phyloP scores from a whole-genome alignment of 805 yeast genomes.

The Lipomyces mesembrius region DNA sequence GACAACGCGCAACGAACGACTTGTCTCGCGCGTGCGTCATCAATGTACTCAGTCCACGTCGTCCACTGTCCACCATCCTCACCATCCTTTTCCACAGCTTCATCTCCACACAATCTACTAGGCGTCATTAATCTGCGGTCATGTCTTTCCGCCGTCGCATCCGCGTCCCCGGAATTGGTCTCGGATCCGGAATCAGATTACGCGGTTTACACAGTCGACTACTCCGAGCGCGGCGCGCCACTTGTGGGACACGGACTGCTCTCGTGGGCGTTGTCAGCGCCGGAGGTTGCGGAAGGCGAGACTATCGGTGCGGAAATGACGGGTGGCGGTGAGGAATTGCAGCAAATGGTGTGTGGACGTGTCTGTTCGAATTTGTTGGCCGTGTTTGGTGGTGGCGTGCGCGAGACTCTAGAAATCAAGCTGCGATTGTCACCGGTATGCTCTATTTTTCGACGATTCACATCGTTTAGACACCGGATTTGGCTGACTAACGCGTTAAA shows the following conservation, averaged over 20 bases:
- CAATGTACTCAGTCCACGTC: conserved; percentile 39
- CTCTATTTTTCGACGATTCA: not conserved
- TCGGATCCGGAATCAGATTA: conserved; percentile 45
- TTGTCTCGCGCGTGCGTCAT: conserved; percentile 45
- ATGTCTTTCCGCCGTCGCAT: conserved; percentile 46
- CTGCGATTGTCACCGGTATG: conserved; percentile 41
- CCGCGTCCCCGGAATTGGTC: conserved; percentile 47
- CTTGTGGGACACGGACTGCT: conserved; percentile 50
- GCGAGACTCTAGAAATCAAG: conserved; percentile 43
- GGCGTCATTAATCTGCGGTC: conserved; percentile 45
- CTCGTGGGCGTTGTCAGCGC: conserved; percentile 38
- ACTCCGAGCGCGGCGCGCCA: conserved; percentile 48
- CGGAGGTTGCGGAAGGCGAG: conserved; percentile 5
- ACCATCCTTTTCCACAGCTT: conserved; percentile 15
- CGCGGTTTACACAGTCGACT: conserved; percentile 50
- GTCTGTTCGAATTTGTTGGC: conserved; percentile 41
- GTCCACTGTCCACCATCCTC: conserved; percentile 23
- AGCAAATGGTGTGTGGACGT: conserved; percentile 38
- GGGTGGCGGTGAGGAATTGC: conserved; percentile 5
- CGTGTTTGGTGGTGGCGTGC: conserved; percentile 35
- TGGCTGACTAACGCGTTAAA: conserved; percentile 1
- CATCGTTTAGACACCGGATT: not conserved
- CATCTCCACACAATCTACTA: conserved; percentile 34
- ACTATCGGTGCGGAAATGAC: not conserved
- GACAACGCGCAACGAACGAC: conserved; percentile 44